Evolutionary conservation across 2,329 filamentous ascomycete species (phyloP).

Genomic region (Ophiocordyceps camponoti-saundersi): DNA sequence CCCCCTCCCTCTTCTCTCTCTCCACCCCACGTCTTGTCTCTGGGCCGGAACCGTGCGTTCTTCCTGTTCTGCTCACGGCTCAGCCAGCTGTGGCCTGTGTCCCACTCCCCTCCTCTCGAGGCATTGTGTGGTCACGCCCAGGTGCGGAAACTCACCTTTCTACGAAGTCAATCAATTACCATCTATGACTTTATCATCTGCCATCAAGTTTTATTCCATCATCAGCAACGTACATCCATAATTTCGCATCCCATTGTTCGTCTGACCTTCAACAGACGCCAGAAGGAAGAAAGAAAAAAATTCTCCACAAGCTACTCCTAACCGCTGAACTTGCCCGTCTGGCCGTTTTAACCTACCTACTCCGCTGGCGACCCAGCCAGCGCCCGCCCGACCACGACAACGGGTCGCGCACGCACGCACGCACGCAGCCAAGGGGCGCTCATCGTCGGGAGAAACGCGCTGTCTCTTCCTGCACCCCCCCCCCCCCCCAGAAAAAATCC

Average conservation of each 20-base stretch:
- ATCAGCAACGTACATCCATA: slow-evolving; percentile 16
- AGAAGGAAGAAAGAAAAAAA: neutral
- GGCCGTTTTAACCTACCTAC: neutral
- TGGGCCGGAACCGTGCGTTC: slow-evolving; percentile 2
- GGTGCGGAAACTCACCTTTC: slow-evolving; percentile 9
- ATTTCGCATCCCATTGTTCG: slow-evolving; percentile 4
- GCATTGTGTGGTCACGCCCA: slow-evolving; percentile 3
- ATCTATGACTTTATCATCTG: slow-evolving; percentile 11
- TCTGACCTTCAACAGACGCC: neutral
- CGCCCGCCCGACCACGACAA: neutral
- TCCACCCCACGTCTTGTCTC: slow-evolving; percentile 1
- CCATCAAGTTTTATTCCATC: slow-evolving; percentile 5
- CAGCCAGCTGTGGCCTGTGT: neutral
- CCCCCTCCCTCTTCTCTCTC: neutral
- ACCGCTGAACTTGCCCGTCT: neutral
- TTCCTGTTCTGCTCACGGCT: slow-evolving; percentile 2
- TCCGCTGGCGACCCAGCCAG: neutral
- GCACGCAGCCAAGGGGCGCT: neutral
- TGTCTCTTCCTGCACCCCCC: neutral
- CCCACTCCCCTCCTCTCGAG: slow-evolving; percentile 1
- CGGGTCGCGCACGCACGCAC: neutral
- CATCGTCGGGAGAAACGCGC: neutral
- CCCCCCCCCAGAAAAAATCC: neutral
- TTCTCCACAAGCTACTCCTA: neutral
- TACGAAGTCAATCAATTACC: neutral